A percentile compares a stretch with the other conserved stretches of the same genome.
Conservation (phyloP, 148 eudicot genomes). For the Vaccinium darrowii region DNA sequence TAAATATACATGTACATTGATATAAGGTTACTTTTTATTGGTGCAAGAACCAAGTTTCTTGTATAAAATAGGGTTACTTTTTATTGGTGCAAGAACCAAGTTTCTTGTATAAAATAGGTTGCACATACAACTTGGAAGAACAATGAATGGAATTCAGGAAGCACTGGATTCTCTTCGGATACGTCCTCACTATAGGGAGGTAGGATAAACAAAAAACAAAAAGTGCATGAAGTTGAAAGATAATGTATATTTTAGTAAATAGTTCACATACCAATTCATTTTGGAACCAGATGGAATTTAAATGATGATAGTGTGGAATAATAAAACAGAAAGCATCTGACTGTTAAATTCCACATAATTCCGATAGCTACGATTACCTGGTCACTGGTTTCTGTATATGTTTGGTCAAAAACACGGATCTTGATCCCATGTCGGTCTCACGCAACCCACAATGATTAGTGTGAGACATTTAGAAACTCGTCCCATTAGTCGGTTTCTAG, state of each 20-base stretch:
- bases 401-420: background rate
- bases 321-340: background rate
- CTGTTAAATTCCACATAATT: background rate
- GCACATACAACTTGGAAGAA: background rate
- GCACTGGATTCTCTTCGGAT: background rate
- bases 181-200: background rate
- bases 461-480: background rate
- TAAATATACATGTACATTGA: background rate
- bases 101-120: background rate
- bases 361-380: background rate
- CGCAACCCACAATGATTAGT: background rate
- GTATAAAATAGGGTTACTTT: background rate
- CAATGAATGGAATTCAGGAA: background rate
- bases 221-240: background rate
- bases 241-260: background rate
- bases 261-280: background rate
- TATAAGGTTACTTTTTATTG: background rate
- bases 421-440: background rate
- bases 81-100: slow-evolving; percentile 1
- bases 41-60: slow-evolving; percentile 5
- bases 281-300: background rate
- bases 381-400: background rate
- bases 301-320: background rate
- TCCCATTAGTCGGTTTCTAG: background rate
- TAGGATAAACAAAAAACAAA: background rate